These are phyloP conservation scores for Neopestalotiopsis sp. DNA, from an alignment of 2,329 filamentous ascomycete species.

Conservation along the genomic window DNA sequence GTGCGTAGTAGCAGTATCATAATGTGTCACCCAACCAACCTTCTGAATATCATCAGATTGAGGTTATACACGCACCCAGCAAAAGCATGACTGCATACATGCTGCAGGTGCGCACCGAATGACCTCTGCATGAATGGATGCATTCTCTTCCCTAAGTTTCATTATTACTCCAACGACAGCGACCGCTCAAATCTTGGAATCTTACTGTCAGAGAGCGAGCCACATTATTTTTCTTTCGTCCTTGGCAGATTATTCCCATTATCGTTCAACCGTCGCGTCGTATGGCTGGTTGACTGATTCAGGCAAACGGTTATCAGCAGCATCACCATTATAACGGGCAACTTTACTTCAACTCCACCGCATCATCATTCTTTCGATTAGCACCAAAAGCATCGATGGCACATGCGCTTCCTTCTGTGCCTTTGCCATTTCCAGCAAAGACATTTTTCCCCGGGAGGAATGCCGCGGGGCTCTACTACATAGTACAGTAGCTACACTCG, in stretches of 20 bases:
- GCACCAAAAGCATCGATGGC: neutral
- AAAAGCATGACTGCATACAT: slow-evolving; percentile 1
- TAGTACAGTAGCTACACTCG: too few species aligned
- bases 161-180: too few species aligned
- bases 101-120: neutral
- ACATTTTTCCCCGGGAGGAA: neutral
- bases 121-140: neutral
- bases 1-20: neutral
- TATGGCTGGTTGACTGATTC: neutral
- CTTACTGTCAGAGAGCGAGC: too few species aligned
- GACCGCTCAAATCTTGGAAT: too few species aligned
- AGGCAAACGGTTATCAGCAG: neutral
- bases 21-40: neutral
- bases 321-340: neutral
- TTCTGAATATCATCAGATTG: neutral
- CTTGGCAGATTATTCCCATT: neutral
- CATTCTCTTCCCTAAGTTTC: too few species aligned
- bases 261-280: too few species aligned
- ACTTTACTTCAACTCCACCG: neutral
- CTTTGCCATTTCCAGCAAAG: neutral
- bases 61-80: neutral
- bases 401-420: neutral
- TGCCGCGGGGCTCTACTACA: neutral
- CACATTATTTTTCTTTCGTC: neutral
- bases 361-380: neutral